phyloP scores from a whole-genome alignment of 768 basidiomycete genomes.

The Pisolithus marmoratus region DNA sequence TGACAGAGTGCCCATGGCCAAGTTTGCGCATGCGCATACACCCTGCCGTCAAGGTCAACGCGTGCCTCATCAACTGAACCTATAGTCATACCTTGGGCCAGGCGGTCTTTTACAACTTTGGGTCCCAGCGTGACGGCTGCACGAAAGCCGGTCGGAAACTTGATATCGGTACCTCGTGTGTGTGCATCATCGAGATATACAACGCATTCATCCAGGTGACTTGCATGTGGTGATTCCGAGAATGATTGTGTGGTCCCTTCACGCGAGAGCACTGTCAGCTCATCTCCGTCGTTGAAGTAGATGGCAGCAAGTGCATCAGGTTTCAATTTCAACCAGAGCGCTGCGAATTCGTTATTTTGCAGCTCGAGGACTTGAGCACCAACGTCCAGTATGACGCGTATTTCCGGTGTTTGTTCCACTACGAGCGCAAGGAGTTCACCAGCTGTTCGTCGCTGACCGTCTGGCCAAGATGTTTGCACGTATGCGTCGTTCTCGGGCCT shows the following conservation, averaged over 20 bases:
- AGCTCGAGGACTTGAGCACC: slow-evolving; percentile 52
- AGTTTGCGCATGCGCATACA: slow-evolving; percentile 53
- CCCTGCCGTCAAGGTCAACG: slow-evolving; percentile 24
- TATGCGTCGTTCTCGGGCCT: slow-evolving; percentile 37
- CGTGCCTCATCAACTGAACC: neutral
- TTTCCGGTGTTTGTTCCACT: slow-evolving; percentile 24
- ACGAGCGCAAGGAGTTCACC: slow-evolving; percentile 27
- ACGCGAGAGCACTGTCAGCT: slow-evolving; percentile 26
- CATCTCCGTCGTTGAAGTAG: slow-evolving; percentile 36
- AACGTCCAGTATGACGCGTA: slow-evolving; percentile 46
- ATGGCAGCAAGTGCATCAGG: slow-evolving; percentile 34
- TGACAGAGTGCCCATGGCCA: slow-evolving; percentile 41
- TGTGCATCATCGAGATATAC: slow-evolving; percentile 53
- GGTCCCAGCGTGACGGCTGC: slow-evolving; percentile 47
- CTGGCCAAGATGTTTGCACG: slow-evolving; percentile 10
- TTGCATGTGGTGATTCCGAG: slow-evolving; percentile 31
- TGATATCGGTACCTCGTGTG: slow-evolving; percentile 44
- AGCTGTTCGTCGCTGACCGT: slow-evolving; percentile 11
- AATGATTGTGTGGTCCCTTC: slow-evolving; percentile 34
- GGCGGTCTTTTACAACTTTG: slow-evolving; percentile 46
- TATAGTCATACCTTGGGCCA: slow-evolving; percentile 39
- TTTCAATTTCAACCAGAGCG: slow-evolving; percentile 9
- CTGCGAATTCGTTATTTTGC: slow-evolving; percentile 34
- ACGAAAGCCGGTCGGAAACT: slow-evolving; percentile 36
- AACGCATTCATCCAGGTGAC: slow-evolving; percentile 36